A percentile compares a stretch with the other conserved stretches of the same genome.
These are phyloP conservation scores for Scheffersomyces stipitis DNA, from an alignment of 805 yeast species.

Conservation along the genomic window DNA sequence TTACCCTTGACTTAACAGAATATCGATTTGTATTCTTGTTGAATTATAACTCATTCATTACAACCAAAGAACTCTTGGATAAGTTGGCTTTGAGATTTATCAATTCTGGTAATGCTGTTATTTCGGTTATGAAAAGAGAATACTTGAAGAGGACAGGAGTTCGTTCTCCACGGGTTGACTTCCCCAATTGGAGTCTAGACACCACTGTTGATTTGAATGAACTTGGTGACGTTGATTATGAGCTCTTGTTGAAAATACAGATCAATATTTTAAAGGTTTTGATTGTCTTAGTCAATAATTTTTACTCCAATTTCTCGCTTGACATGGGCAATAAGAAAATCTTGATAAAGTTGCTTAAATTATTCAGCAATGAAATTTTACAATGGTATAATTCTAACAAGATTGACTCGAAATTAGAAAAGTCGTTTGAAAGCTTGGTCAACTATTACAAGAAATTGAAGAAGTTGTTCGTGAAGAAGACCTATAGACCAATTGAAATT, in stretches of 20 bases:
- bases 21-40: constrained; percentile 42
- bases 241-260: constrained; percentile 72
- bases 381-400: constrained; percentile 48
- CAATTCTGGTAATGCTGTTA: constrained; percentile 45
- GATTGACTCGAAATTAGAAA: constrained; percentile 32
- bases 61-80: constrained; percentile 40
- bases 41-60: constrained; percentile 39
- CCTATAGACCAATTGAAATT: constrained; percentile 58
- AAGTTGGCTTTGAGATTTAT: constrained; percentile 41
- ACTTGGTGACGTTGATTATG: constrained; percentile 57
- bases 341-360: constrained; percentile 63
- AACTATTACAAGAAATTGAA: constrained; percentile 63
- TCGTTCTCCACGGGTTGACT: constrained; percentile 17
- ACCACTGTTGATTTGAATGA: constrained; percentile 34
- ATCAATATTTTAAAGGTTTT: constrained; percentile 78
- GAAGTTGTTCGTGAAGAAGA: constrained; percentile 65
- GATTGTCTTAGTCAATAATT: constrained; percentile 66
- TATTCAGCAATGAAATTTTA: constrained; percentile 64
- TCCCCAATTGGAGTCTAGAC: constrained; percentile 63
- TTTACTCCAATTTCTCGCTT: constrained; percentile 73
- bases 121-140: constrained; percentile 40
- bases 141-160: constrained; percentile 11
- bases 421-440: constrained; percentile 39
- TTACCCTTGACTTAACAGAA: constrained; percentile 38
- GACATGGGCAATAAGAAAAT: constrained; percentile 58